phyloP scores from a whole-genome alignment of 1,284 basidiomycete species.

The Coriolopsis trogii region DNA sequence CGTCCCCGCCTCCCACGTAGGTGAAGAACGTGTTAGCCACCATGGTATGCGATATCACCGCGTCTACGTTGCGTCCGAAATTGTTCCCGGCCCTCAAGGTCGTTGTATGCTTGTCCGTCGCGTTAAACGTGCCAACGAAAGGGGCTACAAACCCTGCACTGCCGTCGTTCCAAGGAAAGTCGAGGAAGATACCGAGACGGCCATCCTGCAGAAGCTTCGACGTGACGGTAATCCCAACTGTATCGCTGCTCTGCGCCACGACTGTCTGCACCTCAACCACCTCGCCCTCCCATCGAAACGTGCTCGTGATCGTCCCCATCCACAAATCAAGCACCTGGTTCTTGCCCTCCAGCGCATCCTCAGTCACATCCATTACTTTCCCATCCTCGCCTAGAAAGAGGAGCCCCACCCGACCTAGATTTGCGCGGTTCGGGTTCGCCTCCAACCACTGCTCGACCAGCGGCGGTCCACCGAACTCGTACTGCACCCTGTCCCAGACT shows the following conservation, averaged over 20 bases:
- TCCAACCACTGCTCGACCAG: conserved; percentile 59
- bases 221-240: conserved; percentile 43
- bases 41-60: conserved; percentile 47
- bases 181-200: conserved; percentile 53
- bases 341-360: conserved; percentile 40
- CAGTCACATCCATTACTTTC: conserved; percentile 37
- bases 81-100: conserved; percentile 28
- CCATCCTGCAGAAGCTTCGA: conserved; percentile 47
- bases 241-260: conserved; percentile 44
- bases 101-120: conserved; percentile 51
- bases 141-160: conserved; percentile 56
- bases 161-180: conserved; percentile 67
- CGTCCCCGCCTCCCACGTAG: conserved; percentile 42
- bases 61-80: conserved; percentile 30
- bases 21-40: conserved; percentile 48
- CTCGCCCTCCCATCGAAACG: conserved; percentile 42
- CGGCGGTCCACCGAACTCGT: conserved; percentile 53
- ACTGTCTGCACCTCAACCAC: conserved; percentile 44
- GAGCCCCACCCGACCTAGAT: conserved; percentile 54
- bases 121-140: conserved; percentile 56
- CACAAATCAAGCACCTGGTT: conserved; percentile 55
- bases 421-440: conserved; percentile 59
- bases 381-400: conserved; percentile 42
- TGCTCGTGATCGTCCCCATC: conserved; percentile 53
- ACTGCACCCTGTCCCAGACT: conserved; percentile 55